A percentile compares a stretch with the other conserved stretches of the same genome.
phyloP scores from a whole-genome alignment of 371 early-diverging fungal species.

The Mucor plumbeus region DNA sequence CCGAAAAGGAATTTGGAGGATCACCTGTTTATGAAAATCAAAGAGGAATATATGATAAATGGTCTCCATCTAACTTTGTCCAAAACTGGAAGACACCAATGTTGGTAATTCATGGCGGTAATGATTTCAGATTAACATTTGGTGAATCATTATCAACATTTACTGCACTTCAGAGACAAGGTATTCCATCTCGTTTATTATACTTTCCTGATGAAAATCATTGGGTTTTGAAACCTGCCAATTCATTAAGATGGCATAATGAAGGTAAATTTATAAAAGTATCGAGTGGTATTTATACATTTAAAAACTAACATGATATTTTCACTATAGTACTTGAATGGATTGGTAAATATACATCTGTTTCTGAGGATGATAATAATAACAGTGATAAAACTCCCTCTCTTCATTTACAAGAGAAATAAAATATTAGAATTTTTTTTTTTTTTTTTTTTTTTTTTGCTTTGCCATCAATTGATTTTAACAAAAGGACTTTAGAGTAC shows the following conservation, averaged over 20 bases:
- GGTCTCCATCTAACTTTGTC: conserved; percentile 75
- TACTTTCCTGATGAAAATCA: conserved; percentile 88
- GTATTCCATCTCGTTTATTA: conserved; percentile 71
- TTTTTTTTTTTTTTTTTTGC: too few species aligned
- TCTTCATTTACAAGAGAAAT: conserved; percentile 3
- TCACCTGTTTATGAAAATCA: conserved; percentile 64
- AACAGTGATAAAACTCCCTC: neutral
- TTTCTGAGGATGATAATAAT: neutral
- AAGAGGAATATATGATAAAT: conserved; percentile 65
- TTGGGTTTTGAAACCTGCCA: conserved; percentile 79
- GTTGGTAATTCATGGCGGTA: conserved; percentile 75
- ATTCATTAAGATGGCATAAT: conserved; percentile 76
- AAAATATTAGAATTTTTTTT: too few species aligned
- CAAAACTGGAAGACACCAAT: conserved; percentile 84
- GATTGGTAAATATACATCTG: conserved; percentile 63
- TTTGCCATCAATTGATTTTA: too few species aligned
- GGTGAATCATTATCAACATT: conserved; percentile 79
- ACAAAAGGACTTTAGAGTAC: too few species aligned
- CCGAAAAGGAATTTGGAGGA: conserved; percentile 80
- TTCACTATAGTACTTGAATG: conserved; percentile 51
- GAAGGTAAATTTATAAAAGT: conserved; percentile 49
- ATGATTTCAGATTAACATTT: conserved; percentile 72
- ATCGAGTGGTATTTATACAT: neutral
- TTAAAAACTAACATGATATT: neutral
- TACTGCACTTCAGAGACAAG: conserved; percentile 79